These are phyloP conservation scores for Talaromyces albobiverticillius DNA, from an alignment of 2,329 filamentous ascomycete species.

Conservation along the genomic window DNA sequence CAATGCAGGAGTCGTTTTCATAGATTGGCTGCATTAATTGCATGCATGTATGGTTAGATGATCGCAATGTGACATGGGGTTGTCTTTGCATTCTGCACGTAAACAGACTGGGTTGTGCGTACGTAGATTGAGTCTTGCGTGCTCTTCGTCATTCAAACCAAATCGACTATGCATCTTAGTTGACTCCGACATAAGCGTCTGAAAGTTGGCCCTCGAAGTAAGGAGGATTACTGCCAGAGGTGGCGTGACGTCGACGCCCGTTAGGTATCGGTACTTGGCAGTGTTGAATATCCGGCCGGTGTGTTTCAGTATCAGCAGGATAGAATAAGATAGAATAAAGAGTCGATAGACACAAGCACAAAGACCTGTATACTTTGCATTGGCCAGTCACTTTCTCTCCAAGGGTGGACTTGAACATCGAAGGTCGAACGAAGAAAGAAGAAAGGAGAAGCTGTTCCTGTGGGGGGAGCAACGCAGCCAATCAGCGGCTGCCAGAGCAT, in stretches of 20 bases:
- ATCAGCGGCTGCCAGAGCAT: constrained; percentile 15
- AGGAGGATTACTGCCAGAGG: not conserved
- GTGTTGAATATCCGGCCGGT: no score
- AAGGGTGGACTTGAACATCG: not conserved
- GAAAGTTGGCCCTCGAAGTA: not conserved
- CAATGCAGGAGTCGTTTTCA: not conserved
- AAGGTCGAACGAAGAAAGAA: not conserved
- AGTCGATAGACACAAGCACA: not conserved
- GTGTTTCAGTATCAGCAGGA: no score
- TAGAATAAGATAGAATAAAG: no score
- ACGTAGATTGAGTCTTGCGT: no score
- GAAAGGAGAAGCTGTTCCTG: not conserved
- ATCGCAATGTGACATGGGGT: not conserved
- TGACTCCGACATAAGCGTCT: not conserved
- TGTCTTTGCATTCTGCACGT: no score
- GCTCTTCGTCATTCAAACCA: no score
- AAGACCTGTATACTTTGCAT: not conserved
- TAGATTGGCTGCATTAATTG: not conserved
- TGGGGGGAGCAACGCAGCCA: not conserved
- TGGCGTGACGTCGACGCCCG: no score
- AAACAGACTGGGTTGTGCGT: no score
- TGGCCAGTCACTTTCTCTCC: not conserved
- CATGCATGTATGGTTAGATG: not conserved
- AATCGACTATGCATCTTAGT: no score
- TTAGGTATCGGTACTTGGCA: no score